A percentile compares a stretch with the other conserved stretches of the same genome.
These are phyloP conservation scores for Panicum hallii DNA, from an alignment of 202 grass and related monocot genomes.

Conservation along the genomic window DNA sequence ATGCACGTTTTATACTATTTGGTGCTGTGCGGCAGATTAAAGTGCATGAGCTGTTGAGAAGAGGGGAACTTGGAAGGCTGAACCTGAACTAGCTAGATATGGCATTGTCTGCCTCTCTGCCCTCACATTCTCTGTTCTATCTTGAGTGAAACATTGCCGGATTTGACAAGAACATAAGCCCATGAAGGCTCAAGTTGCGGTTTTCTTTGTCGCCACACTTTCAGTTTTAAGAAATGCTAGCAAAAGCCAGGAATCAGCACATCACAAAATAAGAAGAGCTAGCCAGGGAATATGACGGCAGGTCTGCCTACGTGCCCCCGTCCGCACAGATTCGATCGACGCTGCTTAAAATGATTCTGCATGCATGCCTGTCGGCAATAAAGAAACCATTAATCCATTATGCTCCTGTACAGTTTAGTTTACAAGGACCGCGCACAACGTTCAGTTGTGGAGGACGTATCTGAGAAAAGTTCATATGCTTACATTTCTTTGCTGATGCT, in stretches of 20 bases:
- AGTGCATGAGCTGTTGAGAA: not conserved
- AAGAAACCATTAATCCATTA: conserved; percentile 20
- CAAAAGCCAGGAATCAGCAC: conserved; percentile 23
- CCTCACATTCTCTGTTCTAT: not conserved
- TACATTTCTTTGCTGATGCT: not conserved
- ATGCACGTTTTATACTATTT: not conserved
- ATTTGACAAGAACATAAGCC: conserved; percentile 22
- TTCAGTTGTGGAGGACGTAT: conserved; percentile 21
- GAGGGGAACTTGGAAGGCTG: conserved; percentile 14
- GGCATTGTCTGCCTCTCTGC: not conserved
- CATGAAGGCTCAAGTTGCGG: not conserved
- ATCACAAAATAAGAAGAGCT: conserved; percentile 13
- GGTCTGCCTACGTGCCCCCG: conserved; percentile 13
- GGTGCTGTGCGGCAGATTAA: conserved; percentile 2
- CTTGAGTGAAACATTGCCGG: conserved; percentile 28
- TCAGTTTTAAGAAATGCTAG: conserved; percentile 10
- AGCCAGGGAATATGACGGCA: conserved; percentile 19
- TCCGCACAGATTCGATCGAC: conserved; percentile 36
- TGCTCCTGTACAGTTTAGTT: not conserved
- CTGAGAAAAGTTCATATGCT: not conserved
- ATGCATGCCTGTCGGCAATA: conserved; percentile 29
- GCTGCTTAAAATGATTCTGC: conserved; percentile 36
- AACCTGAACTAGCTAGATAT: conserved; percentile 26
- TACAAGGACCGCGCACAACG: not conserved
- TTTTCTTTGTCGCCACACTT: not conserved